These are phyloP conservation scores for Lachnellula subtilissima DNA, from an alignment of 2,329 filamentous ascomycete genomes.

Conservation along the genomic window DNA sequence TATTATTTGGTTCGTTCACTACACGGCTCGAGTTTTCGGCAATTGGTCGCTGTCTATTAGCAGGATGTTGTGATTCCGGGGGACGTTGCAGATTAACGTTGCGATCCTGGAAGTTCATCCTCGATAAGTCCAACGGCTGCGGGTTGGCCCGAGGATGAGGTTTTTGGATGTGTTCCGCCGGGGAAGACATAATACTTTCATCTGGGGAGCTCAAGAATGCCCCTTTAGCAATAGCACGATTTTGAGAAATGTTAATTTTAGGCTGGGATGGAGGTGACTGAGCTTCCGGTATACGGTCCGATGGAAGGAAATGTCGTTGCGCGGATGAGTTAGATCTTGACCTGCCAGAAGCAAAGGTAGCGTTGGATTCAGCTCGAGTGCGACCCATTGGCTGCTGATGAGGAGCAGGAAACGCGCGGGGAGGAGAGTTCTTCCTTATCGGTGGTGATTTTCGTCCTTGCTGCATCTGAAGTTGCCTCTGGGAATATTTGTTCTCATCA, in stretches of 20 bases:
- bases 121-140: constrained; percentile 20
- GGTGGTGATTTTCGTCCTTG: constrained; percentile 63
- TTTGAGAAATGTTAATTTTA: constrained; percentile 15
- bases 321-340: constrained; percentile 46
- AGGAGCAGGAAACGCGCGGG: constrained; percentile 22
- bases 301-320: constrained; percentile 32
- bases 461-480: constrained; percentile 77
- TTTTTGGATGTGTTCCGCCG: constrained; percentile 8
- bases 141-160: constrained; percentile 3
- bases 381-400: constrained; percentile 33
- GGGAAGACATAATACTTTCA: constrained; percentile 12
- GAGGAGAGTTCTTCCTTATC: constrained; percentile 25
- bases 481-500: constrained; percentile 78
- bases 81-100: constrained; percentile 24
- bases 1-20: neutral
- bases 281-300: constrained; percentile 20
- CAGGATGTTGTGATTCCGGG: constrained; percentile 28
- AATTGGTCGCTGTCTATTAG: constrained; percentile 16
- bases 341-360: constrained; percentile 36
- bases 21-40: neutral
- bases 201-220: constrained; percentile 27
- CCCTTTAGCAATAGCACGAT: constrained; percentile 12
- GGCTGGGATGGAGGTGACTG: constrained; percentile 9
- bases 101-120: constrained; percentile 23
- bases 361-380: constrained; percentile 42